Conservation (phyloP, 805 yeast species). For the Wickerhamomyces hampshirensis region DNA sequence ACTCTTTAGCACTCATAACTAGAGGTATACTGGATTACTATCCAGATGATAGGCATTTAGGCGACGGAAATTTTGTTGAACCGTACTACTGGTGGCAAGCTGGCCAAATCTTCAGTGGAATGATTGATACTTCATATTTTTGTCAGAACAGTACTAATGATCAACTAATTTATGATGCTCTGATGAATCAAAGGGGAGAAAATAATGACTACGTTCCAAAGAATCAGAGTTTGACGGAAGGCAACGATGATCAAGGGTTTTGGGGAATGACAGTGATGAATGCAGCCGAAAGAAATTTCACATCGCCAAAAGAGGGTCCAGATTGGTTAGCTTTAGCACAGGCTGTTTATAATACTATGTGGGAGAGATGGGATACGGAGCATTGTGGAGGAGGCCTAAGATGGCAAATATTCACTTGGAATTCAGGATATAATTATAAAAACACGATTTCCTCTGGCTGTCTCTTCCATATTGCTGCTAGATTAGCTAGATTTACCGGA, state of each 20-base stretch:
- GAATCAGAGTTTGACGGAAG: slow-evolving; percentile 61
- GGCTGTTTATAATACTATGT: slow-evolving; percentile 60
- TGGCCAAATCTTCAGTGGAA: slow-evolving; percentile 69
- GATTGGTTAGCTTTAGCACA: slow-evolving; percentile 58
- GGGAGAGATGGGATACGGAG: slow-evolving; percentile 52
- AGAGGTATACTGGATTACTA: slow-evolving; percentile 68
- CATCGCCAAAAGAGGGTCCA: slow-evolving; percentile 39
- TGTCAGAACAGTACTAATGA: slow-evolving; percentile 68
- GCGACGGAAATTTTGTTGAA: slow-evolving; percentile 5
- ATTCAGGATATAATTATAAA: slow-evolving; percentile 63
- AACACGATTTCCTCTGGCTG: slow-evolving; percentile 62
- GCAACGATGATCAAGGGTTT: slow-evolving; percentile 70
- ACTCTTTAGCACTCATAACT: slow-evolving; percentile 51
- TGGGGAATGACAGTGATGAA: slow-evolving; percentile 65
- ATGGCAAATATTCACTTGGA: slow-evolving; percentile 72
- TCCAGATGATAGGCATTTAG: slow-evolving; percentile 1
- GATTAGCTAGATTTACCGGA: slow-evolving; percentile 57
- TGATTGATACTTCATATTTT: slow-evolving; percentile 69
- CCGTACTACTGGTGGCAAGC: slow-evolving; percentile 94
- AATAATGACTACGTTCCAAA: slow-evolving; percentile 54
- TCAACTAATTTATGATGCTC: slow-evolving; percentile 51
- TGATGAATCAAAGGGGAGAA: slow-evolving; percentile 37
- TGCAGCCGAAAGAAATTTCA: slow-evolving; percentile 57
- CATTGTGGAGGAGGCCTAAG: slow-evolving; percentile 62
- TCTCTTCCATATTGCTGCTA: slow-evolving; percentile 56